These are phyloP conservation scores for Umbelopsis sp. DNA, from an alignment of 192 early-diverging fungal genomes.

Conservation along the genomic window DNA sequence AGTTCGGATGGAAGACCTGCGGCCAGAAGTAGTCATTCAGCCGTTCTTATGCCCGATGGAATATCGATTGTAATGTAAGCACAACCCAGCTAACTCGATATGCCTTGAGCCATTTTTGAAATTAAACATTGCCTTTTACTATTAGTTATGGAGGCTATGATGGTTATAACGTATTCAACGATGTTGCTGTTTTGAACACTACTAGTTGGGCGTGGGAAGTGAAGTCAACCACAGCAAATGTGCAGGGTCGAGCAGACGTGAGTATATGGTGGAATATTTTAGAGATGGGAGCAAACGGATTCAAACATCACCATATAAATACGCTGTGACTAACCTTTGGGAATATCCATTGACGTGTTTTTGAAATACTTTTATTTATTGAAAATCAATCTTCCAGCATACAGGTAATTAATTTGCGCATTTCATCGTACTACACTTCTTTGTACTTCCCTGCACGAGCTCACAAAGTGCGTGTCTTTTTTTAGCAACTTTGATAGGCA, in stretches of 20 bases:
- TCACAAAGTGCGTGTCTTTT: neutral
- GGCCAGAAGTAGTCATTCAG: conserved; percentile 33
- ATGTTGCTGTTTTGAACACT: conserved; percentile 36
- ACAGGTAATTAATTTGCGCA: conserved; percentile 25
- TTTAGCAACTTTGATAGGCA: conserved; percentile 33
- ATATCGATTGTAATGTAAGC: conserved; percentile 38
- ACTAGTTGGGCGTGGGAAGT: conserved; percentile 41
- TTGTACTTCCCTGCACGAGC: neutral
- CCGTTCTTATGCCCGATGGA: conserved; percentile 35
- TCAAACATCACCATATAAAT: too few species aligned
- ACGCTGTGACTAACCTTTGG: too few species aligned
- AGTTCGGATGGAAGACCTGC: conserved; percentile 28
- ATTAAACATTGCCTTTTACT: neutral
- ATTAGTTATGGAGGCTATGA: conserved; percentile 39
- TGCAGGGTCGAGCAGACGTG: conserved; percentile 40
- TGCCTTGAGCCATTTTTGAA: neutral
- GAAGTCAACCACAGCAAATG: conserved; percentile 37
- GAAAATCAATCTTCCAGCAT: conserved; percentile 26
- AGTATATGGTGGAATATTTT: conserved; percentile 4
- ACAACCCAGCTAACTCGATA: neutral
- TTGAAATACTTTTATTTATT: neutral
- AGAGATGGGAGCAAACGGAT: neutral
- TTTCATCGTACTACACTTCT: too few species aligned
- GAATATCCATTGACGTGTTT: neutral
- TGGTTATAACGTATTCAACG: conserved; percentile 41